A percentile compares a stretch with the other conserved stretches of the same genome.
Conservation (phyloP, 805 yeast genomes). For the Starmerella floricola region DNA sequence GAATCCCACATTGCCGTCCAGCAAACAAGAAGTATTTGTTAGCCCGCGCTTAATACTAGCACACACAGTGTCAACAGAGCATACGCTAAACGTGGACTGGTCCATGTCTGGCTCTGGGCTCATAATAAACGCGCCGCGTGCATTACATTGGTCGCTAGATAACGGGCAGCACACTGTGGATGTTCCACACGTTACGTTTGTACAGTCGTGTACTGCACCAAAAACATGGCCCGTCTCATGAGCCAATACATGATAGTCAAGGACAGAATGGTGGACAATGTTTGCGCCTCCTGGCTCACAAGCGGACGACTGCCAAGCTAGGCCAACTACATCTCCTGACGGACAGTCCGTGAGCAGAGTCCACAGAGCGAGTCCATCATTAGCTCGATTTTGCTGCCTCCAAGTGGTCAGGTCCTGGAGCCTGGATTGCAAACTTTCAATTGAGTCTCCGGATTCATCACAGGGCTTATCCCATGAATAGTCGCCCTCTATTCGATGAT, state of each 20-base stretch:
- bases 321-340: slow-evolving; percentile 29
- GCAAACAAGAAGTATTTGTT: slow-evolving; percentile 25
- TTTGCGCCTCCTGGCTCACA: slow-evolving; percentile 29
- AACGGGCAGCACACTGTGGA: slow-evolving; percentile 29
- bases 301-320: slow-evolving; percentile 30
- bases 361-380: slow-evolving; percentile 31
- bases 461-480: slow-evolving; percentile 23
- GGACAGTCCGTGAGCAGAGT: slow-evolving; percentile 28
- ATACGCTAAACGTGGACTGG: slow-evolving; percentile 26
- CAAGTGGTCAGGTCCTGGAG: slow-evolving; percentile 26
- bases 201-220: slow-evolving; percentile 35
- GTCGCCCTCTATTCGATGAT: slow-evolving; percentile 8
- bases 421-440: slow-evolving; percentile 22
- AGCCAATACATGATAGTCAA: slow-evolving; percentile 31
- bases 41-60: slow-evolving; percentile 23
- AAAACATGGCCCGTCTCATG: slow-evolving; percentile 33
- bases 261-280: slow-evolving; percentile 27
- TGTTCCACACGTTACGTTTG: slow-evolving; percentile 27
- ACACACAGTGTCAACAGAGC: slow-evolving; percentile 31
- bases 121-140: slow-evolving; percentile 30
- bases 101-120: slow-evolving; percentile 27
- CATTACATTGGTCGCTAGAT: slow-evolving; percentile 25
- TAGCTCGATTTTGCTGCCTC: slow-evolving; percentile 22
- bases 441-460: slow-evolving; percentile 21
- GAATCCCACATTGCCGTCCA: neutral